These are phyloP conservation scores for Danielia oregonensis DNA, from an alignment of 805 yeast species.

Conservation along the genomic window DNA sequence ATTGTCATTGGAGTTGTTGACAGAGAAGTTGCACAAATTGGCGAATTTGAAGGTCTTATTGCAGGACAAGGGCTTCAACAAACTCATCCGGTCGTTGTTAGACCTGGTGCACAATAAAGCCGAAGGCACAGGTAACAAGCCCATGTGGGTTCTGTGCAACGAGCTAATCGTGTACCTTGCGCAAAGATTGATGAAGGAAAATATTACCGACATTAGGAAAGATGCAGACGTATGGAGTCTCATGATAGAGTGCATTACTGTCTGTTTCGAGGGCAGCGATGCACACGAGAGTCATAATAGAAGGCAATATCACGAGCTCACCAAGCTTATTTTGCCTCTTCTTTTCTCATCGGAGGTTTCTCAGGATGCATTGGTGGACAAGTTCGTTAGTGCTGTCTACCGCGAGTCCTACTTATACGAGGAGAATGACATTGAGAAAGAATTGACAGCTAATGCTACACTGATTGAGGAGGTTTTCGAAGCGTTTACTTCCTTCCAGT, in stretches of 20 bases:
- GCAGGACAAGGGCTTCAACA: slow-evolving; percentile 43
- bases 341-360: slow-evolving; percentile 19
- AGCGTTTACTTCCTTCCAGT: slow-evolving; percentile 27
- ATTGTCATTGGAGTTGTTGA: slow-evolving; percentile 40
- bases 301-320: slow-evolving; percentile 40
- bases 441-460: slow-evolving; percentile 20
- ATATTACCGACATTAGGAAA: slow-evolving; percentile 6
- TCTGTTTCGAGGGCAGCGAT: slow-evolving; percentile 33
- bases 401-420: slow-evolving; percentile 56
- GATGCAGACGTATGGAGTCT: slow-evolving; percentile 36
- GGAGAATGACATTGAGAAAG: slow-evolving; percentile 49
- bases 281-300: slow-evolving; percentile 45
- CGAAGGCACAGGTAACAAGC: slow-evolving; percentile 31
- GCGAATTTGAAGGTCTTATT: slow-evolving; percentile 33
- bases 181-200: slow-evolving; percentile 21
- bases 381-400: slow-evolving; percentile 51
- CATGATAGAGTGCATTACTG: slow-evolving; percentile 37
- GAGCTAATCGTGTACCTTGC: slow-evolving; percentile 36
- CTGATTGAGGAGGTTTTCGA: slow-evolving; percentile 34
- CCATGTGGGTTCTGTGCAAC: slow-evolving; percentile 53
- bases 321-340: slow-evolving; percentile 38
- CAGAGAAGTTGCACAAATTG: slow-evolving; percentile 27
- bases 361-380: slow-evolving; percentile 28
- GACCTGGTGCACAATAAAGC: slow-evolving; percentile 49
- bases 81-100: slow-evolving; percentile 45